Conservation (phyloP, 148 eudicot species). For the Rheum nobile region DNA sequence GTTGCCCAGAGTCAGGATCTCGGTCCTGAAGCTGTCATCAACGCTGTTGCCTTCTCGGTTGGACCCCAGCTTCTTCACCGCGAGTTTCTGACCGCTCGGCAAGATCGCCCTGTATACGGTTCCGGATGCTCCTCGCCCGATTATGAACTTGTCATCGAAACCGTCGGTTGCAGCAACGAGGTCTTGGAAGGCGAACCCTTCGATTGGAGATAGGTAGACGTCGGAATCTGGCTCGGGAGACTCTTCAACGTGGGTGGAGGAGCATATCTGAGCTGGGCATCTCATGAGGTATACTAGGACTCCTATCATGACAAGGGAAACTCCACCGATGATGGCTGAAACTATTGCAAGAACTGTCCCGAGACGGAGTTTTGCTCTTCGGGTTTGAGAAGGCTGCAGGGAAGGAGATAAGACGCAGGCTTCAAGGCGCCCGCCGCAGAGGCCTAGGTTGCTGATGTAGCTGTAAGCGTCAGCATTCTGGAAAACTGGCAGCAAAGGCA, state of each 20-base stretch:
- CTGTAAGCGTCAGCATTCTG: constrained; percentile 40
- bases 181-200: constrained; percentile 63
- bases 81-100: constrained; percentile 41
- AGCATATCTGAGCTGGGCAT: constrained; percentile 10
- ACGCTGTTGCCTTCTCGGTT: constrained; percentile 42
- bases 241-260: neutral
- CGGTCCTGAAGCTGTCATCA: constrained; percentile 68
- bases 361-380: constrained; percentile 18
- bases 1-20: constrained; percentile 75
- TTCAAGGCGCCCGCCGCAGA: constrained; percentile 33
- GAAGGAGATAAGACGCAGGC: constrained; percentile 11
- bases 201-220: constrained; percentile 24
- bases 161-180: constrained; percentile 53
- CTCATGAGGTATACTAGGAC: constrained; percentile 46
- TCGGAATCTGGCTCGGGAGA: constrained; percentile 44
- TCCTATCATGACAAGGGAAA: constrained; percentile 47
- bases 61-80: constrained; percentile 64
- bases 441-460: constrained; percentile 51
- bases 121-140: constrained; percentile 83
- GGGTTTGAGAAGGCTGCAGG: constrained; percentile 14
- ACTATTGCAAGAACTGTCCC: constrained; percentile 43
- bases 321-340: constrained; percentile 21
- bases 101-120: constrained; percentile 65
- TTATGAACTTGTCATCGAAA: constrained; percentile 43
- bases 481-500: constrained; percentile 55